These are phyloP conservation scores for Venturia nashicola DNA, from an alignment of 2,329 filamentous ascomycete genomes.

Conservation along the genomic window DNA sequence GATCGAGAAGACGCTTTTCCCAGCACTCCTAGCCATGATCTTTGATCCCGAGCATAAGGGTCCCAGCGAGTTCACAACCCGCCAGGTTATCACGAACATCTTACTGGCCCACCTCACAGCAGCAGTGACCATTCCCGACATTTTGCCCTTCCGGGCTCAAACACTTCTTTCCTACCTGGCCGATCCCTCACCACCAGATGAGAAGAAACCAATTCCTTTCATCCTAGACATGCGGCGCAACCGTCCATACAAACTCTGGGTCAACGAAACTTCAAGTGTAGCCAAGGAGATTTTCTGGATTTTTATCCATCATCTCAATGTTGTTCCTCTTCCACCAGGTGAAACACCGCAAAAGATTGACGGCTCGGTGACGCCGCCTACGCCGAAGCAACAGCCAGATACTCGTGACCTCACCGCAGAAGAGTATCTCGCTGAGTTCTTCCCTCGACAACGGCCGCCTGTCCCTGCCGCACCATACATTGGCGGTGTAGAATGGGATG, in stretches of 20 bases:
- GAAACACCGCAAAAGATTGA: slow-evolving; percentile 9
- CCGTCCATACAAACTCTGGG: slow-evolving; percentile 86
- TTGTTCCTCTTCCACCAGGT: slow-evolving; percentile 43
- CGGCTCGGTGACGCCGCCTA: slow-evolving; percentile 8
- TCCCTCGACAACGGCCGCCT: slow-evolving; percentile 75
- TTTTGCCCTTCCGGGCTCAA: slow-evolving; percentile 51
- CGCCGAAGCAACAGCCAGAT: slow-evolving; percentile 16
- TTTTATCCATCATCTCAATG: slow-evolving; percentile 87
- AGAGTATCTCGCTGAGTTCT: slow-evolving; percentile 53
- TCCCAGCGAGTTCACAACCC: slow-evolving; percentile 89
- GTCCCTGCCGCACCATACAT: slow-evolving; percentile 93
- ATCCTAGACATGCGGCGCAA: slow-evolving; percentile 80
- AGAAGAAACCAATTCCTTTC: slow-evolving; percentile 67
- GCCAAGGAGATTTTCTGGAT: slow-evolving; percentile 99
- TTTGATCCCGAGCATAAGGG: slow-evolving; percentile 98
- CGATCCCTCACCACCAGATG: slow-evolving; percentile 65
- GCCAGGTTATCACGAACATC: slow-evolving; percentile 78
- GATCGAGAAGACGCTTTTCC: slow-evolving; percentile 72
- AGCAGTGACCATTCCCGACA: slow-evolving; percentile 32
- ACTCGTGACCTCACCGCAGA: slow-evolving; percentile 22
- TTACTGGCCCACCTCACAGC: slow-evolving; percentile 75
- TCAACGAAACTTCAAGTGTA: slow-evolving; percentile 80
- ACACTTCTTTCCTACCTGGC: slow-evolving; percentile 69
- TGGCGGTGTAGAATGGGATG: slow-evolving; percentile 96
- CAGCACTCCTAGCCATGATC: slow-evolving; percentile 73